Percentiles rank a stretch among this genome's conserved stretches.
phyloP scores from a whole-genome alignment of 139 green algal species.

The Dunaliella sp. region DNA sequence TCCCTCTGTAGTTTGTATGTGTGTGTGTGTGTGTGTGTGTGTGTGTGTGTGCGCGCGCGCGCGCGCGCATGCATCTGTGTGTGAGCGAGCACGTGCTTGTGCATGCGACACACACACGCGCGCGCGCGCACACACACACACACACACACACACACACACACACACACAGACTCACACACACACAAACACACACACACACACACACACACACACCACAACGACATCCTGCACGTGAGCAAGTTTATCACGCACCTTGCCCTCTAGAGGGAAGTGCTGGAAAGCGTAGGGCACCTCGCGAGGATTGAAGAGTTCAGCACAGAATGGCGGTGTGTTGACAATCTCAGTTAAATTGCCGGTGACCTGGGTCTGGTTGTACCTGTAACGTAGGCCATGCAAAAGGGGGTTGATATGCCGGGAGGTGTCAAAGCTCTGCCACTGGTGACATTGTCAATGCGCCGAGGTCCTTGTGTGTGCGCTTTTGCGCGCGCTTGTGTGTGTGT shows the following conservation, averaged over 20 bases:
- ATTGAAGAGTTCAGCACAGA: conserved; percentile 80
- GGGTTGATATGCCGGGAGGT: too few relatives aligned
- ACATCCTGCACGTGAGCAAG: background rate
- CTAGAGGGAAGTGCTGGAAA: conserved; percentile 61
- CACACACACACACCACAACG: background rate
- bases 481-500: background rate
- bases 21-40: background rate
- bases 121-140: background rate
- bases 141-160: background rate
- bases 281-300: conserved; percentile 65
- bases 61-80: background rate
- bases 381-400: too few relatives aligned
- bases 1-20: background rate
- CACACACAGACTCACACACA: background rate
- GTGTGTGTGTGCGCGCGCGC: background rate
- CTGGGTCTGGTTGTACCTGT: too few relatives aligned
- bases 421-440: too few relatives aligned
- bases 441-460: too few relatives aligned
- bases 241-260: conserved; percentile 33
- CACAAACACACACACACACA: background rate
- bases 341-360: too few relatives aligned
- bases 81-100: background rate
- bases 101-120: background rate
- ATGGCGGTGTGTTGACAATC: conserved; percentile 60
- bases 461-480: too few relatives aligned